Evolutionary conservation across 2,329 filamentous ascomycete species (phyloP).

Genomic region (Aspergillus sp.): DNA sequence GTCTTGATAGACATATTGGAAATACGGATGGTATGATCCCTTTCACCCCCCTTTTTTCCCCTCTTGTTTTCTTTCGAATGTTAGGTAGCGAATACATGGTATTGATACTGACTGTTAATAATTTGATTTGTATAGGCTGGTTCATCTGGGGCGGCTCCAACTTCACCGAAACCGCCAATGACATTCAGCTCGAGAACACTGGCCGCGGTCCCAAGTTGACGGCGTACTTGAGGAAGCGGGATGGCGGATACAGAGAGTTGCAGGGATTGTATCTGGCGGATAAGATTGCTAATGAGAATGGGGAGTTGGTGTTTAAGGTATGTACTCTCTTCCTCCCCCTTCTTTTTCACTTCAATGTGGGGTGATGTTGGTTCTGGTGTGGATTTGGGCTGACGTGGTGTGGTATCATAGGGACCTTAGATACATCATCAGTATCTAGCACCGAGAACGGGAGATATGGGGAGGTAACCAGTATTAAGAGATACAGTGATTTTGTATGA

Average conservation of each 20-base stretch:
- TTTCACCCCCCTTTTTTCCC: too few relatives aligned
- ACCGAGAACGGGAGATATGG: too few relatives aligned
- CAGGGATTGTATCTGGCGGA: slow-evolving; percentile 22
- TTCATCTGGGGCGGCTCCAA: slow-evolving; percentile 25
- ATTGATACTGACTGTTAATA: too few relatives aligned
- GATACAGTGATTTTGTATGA: neutral
- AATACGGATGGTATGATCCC: slow-evolving; percentile 18
- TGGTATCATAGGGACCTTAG: neutral
- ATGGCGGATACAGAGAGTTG: slow-evolving; percentile 17
- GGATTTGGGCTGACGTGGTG: neutral
- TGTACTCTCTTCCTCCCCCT: too few relatives aligned
- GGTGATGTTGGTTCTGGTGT: too few relatives aligned
- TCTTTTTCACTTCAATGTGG: too few relatives aligned
- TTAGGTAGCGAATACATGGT: too few relatives aligned
- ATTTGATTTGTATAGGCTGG: slow-evolving; percentile 13
- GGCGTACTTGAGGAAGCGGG: slow-evolving; percentile 16
- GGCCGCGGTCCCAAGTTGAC: slow-evolving; percentile 19
- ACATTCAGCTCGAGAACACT: slow-evolving; percentile 18
- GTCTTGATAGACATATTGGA: slow-evolving; percentile 22
- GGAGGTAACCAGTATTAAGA: too few relatives aligned
- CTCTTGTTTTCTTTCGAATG: neutral
- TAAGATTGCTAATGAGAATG: slow-evolving; percentile 22
- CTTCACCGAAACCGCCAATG: slow-evolving; percentile 19
- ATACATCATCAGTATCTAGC: too few relatives aligned
- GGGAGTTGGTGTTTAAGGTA: slow-evolving; percentile 19